These are phyloP conservation scores for Gloeopeniophorella convolvens DNA, from an alignment of 768 basidiomycete species.

Conservation along the genomic window DNA sequence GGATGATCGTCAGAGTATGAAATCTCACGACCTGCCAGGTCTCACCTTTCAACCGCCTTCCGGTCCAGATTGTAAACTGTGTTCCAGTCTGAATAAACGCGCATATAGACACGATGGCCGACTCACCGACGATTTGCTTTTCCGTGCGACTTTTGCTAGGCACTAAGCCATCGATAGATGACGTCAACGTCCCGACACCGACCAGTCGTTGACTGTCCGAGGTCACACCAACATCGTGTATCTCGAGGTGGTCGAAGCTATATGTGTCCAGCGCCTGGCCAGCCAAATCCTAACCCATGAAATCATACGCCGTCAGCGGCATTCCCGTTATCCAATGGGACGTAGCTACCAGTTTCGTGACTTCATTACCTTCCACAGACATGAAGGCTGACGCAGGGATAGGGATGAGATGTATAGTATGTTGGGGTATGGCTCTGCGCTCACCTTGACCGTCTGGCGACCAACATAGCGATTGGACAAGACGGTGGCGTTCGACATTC, in stretches of 20 bases:
- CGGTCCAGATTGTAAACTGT: conserved; percentile 62
- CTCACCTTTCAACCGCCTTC: conserved; percentile 60
- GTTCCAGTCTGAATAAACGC: neutral
- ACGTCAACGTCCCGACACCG: conserved; percentile 60
- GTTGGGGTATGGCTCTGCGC: conserved; percentile 11
- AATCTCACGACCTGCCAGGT: neutral
- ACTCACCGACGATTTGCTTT: conserved; percentile 66
- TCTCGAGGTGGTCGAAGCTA: conserved; percentile 51
- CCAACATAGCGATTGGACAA: conserved; percentile 64
- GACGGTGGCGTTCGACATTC: conserved; percentile 50
- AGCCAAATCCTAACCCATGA: conserved; percentile 46
- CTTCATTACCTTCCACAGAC: conserved; percentile 59
- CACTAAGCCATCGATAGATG: conserved; percentile 53
- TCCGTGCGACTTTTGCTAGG: conserved; percentile 66
- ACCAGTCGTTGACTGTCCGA: conserved; percentile 58
- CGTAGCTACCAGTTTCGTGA: conserved; percentile 48
- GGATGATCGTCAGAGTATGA: conserved; percentile 8
- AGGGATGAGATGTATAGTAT: neutral
- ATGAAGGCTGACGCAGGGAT: conserved; percentile 47
- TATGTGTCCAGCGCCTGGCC: conserved; percentile 56
- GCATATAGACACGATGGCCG: neutral
- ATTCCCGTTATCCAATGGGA: no score
- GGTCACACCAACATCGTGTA: conserved; percentile 67
- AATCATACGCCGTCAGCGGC: neutral
- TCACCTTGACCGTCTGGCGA: conserved; percentile 55